Conservation (phyloP, 176 grass and related monocot species). For the Alloteropsis semialata region DNA sequence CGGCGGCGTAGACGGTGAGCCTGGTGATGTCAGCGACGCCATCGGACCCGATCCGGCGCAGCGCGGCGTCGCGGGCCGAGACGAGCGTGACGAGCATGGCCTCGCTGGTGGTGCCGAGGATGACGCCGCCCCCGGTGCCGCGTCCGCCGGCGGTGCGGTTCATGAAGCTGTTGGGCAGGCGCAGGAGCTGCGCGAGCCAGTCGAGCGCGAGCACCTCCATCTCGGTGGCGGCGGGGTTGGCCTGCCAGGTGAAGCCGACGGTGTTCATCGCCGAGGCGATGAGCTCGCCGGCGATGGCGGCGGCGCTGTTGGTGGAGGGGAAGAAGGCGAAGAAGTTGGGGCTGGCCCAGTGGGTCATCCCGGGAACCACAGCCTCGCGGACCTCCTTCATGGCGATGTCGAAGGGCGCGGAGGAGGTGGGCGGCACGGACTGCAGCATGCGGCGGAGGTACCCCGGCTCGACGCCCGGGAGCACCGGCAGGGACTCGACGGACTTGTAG, state of each 20-base stretch:
- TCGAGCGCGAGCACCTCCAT: constrained; percentile 49
- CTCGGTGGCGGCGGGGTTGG: constrained; percentile 39
- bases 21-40: not conserved
- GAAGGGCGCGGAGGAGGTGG: constrained; percentile 1
- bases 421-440: not conserved
- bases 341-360: constrained; percentile 59
- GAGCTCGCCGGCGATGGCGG: constrained; percentile 49
- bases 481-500: no score
- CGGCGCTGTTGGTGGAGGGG: constrained; percentile 50
- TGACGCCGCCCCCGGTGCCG: no score
- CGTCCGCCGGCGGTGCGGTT: no score
- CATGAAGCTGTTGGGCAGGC: no score
- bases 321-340: constrained; percentile 73
- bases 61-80: constrained; percentile 36
- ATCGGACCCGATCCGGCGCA: not conserved
- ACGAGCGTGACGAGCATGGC: no score
- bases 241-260: constrained; percentile 63
- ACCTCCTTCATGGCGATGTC: constrained; percentile 36
- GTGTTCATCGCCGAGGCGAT: constrained; percentile 64
- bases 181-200: no score
- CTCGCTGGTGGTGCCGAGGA: no score
- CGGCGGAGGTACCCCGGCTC: constrained; percentile 17
- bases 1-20: constrained; percentile 39
- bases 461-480: constrained; percentile 17
- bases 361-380: constrained; percentile 24